Percentiles rank a stretch among this genome's conserved stretches.
Conservation (phyloP, 1,284 basidiomycete species). For the Pterula multifida region DNA sequence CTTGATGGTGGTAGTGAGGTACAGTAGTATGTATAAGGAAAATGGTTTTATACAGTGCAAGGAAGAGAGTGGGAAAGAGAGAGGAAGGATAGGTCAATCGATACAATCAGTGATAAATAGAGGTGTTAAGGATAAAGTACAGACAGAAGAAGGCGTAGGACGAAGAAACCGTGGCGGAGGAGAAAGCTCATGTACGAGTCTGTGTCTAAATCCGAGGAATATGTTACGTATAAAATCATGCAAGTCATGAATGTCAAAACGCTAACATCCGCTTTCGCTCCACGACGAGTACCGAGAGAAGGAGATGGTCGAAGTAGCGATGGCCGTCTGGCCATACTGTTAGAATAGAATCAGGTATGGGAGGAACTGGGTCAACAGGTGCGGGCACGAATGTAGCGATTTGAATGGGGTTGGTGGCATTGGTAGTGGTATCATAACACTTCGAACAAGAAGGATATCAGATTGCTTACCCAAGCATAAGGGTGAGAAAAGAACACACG, state of each 20-base stretch:
- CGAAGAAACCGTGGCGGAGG: not conserved
- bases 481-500: constrained; percentile 14
- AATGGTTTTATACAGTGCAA: no score
- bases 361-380: constrained; percentile 27
- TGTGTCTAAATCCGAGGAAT: not conserved
- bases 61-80: no score
- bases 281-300: constrained; percentile 30
- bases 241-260: constrained; percentile 9
- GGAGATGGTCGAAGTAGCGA: constrained; percentile 29
- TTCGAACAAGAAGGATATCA: no score
- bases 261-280: constrained; percentile 25
- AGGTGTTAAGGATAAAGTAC: not conserved
- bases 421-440: constrained; percentile 19
- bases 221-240: not conserved
- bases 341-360: constrained; percentile 26
- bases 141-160: not conserved
- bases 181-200: not conserved
- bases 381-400: constrained; percentile 32
- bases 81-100: not conserved
- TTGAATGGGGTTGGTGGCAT: constrained; percentile 17
- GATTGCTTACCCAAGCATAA: constrained; percentile 1
- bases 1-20: no score
- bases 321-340: constrained; percentile 33
- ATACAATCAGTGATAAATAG: not conserved
- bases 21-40: no score